Evolutionary conservation across 176 grass and related monocot species (phyloP).

Genomic region (Carex kokanica): DNA sequence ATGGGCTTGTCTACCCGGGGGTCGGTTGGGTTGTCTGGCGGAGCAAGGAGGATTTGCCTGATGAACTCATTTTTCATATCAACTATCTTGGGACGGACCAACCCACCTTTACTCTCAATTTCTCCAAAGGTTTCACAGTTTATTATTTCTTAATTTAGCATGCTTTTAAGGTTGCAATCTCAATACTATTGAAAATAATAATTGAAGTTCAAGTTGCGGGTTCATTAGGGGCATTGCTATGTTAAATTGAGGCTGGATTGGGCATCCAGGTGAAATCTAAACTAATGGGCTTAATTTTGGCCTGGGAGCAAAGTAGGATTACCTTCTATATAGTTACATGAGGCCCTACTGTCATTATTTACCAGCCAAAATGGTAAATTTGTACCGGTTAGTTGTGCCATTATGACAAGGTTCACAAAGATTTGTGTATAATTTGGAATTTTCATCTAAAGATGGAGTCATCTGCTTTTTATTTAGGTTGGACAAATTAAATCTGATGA

Average conservation of each 20-base stretch:
- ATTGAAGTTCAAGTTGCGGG: background rate
- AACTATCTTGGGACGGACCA: conserved; percentile 81
- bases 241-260: background rate
- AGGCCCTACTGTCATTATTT: background rate
- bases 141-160: background rate
- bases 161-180: background rate
- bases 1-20: conserved; percentile 75
- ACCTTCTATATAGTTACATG: background rate
- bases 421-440: background rate
- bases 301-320: background rate
- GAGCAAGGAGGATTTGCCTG: conserved; percentile 69
- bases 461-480: background rate
- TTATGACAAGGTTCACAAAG: background rate
- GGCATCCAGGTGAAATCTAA: background rate
- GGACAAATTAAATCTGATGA: background rate
- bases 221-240: background rate
- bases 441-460: background rate
- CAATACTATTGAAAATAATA: background rate
- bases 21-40: conserved; percentile 81
- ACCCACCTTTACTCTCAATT: conserved; percentile 83
- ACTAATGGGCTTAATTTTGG: background rate
- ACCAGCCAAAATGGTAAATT: background rate
- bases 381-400: background rate
- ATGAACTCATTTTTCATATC: conserved; percentile 83
- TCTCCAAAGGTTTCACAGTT: conserved; percentile 60